Evolutionary conservation across 2,329 filamentous ascomycete genomes (phyloP), one percentile per base, ranked within the genome.

Genomic region (Kalaharituber pfeilii): DNA sequence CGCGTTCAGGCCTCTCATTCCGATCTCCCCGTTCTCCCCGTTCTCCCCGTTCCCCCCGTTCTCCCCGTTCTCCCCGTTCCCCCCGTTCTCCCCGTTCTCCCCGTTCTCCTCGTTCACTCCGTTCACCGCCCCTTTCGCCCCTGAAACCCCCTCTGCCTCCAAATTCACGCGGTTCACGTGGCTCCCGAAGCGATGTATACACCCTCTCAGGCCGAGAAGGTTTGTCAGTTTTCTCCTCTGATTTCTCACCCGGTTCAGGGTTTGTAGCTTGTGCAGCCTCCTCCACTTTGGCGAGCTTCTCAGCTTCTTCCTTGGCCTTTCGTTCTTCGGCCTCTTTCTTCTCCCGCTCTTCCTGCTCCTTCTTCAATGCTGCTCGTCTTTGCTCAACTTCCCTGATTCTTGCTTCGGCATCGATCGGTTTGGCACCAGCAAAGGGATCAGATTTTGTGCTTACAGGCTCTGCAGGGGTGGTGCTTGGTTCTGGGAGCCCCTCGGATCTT

Each of bases 341-440:
- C 72, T 88, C 91, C 59, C 91, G 86, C 1, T 91, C 86, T 0
- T 82, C 79, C 47, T 50, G 47, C 63, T 94, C 87, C 66, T 82
- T 84, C 78, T 93, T 94, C 42, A 47, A 47, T 56, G 84, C 74
- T 64, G 84, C 74, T 61, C 84, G 78, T 75, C 86, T 94, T 71
- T 94, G 86, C 65, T 93, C 89, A 55, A 98, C 80, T 68, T 93
- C 82, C 64, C 81, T 82, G 72, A 96, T 89, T 61, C 85, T 81
- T 13, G 87, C 78, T 47, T 86, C 84, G 49, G 89, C 96, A 70
- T 98, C 88, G 63, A 96, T 94, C 53, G 91, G 91, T 59, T 84
- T 81, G 54, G 91, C 91, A 57, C 84, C 88, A 64, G 91, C 91
- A 67, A 98, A 98, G 39, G 87, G 87, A 69, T 83, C 96, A 25